A percentile compares a stretch with the other conserved stretches of the same genome.
Evolutionary conservation across 305 asterid genomes (phyloP).

Genomic region (Solanum hybrid): DNA sequence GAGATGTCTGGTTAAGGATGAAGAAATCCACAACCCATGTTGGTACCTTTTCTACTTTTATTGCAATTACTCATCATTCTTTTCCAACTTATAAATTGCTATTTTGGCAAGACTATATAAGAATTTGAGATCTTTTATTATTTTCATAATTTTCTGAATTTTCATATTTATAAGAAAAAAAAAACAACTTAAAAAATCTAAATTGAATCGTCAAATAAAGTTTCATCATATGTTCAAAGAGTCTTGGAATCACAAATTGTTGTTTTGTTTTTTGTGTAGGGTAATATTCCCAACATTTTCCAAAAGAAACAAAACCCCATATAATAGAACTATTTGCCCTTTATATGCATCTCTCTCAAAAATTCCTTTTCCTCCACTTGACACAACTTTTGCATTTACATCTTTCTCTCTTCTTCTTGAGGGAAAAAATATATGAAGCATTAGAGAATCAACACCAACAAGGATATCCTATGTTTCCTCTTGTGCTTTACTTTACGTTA

Average conservation of each 20-base stretch:
- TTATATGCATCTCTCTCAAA: background rate
- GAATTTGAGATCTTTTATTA: background rate
- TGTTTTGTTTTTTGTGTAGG: background rate
- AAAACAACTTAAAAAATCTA: no score
- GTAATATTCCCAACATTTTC: background rate
- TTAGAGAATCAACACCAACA: background rate
- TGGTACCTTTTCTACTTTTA: background rate
- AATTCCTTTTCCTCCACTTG: background rate
- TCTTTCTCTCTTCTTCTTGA: background rate
- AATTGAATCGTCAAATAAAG: no score
- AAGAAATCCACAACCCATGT: no score
- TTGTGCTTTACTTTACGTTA: background rate
- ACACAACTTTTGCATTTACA: background rate
- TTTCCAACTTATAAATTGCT: background rate
- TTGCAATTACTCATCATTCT: background rate
- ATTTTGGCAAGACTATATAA: background rate
- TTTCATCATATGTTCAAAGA: no score
- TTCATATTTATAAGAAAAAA: no score
- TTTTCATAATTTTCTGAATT: background rate
- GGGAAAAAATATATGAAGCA: background rate
- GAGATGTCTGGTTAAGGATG: accelerated
- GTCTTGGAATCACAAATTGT: no score
- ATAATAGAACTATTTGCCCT: background rate
- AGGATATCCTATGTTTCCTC: background rate
- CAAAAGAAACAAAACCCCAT: background rate